Base-by-base conservation (phyloP, 495 filamentous ascomycete species). In the Hyaloscypha variabilis region DNA sequence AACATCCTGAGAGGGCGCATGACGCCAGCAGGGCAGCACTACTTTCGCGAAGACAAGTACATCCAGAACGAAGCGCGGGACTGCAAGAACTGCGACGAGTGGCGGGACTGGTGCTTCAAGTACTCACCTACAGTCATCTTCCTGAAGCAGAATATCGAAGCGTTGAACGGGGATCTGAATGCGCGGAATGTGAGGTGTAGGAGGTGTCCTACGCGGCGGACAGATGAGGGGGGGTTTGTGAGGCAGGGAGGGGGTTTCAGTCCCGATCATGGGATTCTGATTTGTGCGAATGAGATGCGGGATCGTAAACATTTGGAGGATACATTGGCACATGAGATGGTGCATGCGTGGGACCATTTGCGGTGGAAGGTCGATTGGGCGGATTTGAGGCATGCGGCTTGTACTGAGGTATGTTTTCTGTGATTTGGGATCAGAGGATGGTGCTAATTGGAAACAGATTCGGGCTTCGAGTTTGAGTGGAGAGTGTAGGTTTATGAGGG, bases 301-400 rank as follows among this genome's bases (percentile, higher is more conserved):
- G 85, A 90, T 71, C 81, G 85, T 54, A 82, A 86, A 2, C 90
- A 96, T 71, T 71, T 96, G 67, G 95, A 99, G 80, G 95, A 99
- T 74, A 97, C 92, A 34, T 80, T 99, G 72, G 90, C 95, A 50
- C 95, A 99, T 78, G 95, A 99, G 80, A 93, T 99, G 90, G 89
- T 99, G 60, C 95, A 99, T 79, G 94, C 93, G 10, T 98, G 91
- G 80, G 95, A 99, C 73, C 91, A 97, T 76, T 73, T 97, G 70
- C 76, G 93, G 67, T 99, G 92, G 79, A 92, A 96, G 77, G 87
- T 97, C 39, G 87, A 99, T 68, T 92, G 88, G 84, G 77, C 77
- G 5, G 87, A 88, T 62, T 73, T 99, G 77, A 87, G 89, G 74
- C 95, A 98, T 79, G 90, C 92, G 46, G 95, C 95, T 59, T 98